Conservation (phyloP, 176 grass and related monocot genomes). For the Bothriochloa decipiens region DNA sequence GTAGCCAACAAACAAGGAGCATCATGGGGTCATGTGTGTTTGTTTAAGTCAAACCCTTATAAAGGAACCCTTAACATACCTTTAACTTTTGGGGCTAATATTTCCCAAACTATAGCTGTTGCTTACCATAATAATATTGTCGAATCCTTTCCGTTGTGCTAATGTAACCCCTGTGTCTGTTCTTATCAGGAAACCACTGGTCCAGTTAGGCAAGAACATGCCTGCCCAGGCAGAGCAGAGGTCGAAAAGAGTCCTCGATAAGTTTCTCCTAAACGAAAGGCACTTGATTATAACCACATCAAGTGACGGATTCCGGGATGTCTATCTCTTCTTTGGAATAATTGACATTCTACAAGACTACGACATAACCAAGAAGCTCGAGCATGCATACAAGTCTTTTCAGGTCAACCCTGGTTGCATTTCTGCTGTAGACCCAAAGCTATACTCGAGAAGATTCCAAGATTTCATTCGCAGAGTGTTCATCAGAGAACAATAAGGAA, state of each 20-base stretch:
- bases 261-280: slow-evolving; percentile 51
- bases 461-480: slow-evolving; percentile 80
- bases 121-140: slow-evolving; percentile 30
- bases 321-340: slow-evolving; percentile 86
- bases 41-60: slow-evolving; percentile 48
- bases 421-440: slow-evolving; percentile 83
- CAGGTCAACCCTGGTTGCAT: slow-evolving; percentile 77
- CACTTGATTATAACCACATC: slow-evolving; percentile 47
- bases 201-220: slow-evolving; percentile 67
- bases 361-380: slow-evolving; percentile 76
- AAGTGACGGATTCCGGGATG: slow-evolving; percentile 51
- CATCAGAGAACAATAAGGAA: slow-evolving; percentile 49
- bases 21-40: slow-evolving; percentile 47
- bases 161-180: slow-evolving; percentile 18
- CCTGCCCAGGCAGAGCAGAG: slow-evolving; percentile 67
- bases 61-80: slow-evolving; percentile 45
- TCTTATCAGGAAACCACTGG: slow-evolving; percentile 60
- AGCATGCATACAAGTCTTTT: slow-evolving; percentile 89
- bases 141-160: slow-evolving; percentile 26
- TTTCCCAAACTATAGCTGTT: slow-evolving; percentile 26
- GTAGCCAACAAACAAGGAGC: slow-evolving; percentile 43
- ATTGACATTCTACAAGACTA: slow-evolving; percentile 77
- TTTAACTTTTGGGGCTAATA: slow-evolving; percentile 31
- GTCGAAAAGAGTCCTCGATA: slow-evolving; percentile 46
- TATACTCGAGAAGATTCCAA: slow-evolving; percentile 88